These are phyloP conservation scores for Pilaira anomala DNA, from an alignment of 192 early-diverging fungal species.

Conservation along the genomic window DNA sequence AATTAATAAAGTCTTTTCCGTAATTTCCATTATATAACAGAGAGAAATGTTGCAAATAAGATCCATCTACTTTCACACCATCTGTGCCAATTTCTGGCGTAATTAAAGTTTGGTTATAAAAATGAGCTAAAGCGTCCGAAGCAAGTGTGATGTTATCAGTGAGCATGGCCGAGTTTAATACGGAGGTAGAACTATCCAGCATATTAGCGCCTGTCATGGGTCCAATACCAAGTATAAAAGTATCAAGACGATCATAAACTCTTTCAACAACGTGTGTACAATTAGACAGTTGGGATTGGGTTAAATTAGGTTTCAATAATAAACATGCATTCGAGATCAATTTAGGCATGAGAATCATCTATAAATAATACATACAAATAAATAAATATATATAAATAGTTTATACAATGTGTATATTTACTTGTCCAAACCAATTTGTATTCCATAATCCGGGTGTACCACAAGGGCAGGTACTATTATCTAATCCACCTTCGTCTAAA, in stretches of 20 bases:
- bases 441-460: constrained; percentile 35
- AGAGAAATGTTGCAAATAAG: constrained; percentile 27
- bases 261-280: constrained; percentile 17
- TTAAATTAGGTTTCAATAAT: constrained; percentile 11
- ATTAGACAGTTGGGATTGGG: neutral
- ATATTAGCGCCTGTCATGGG: constrained; percentile 26
- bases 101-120: constrained; percentile 18
- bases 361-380: neutral
- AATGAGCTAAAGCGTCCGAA: constrained; percentile 7
- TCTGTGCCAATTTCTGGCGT: constrained; percentile 1
- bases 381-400: neutral
- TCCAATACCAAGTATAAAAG: constrained; percentile 18
- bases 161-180: constrained; percentile 12
- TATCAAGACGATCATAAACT: constrained; percentile 12
- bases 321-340: constrained; percentile 22
- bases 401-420: no score
- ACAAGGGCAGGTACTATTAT: constrained; percentile 30
- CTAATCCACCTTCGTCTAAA: constrained; percentile 21
- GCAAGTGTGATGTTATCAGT: constrained; percentile 19
- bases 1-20: constrained; percentile 23
- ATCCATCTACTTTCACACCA: constrained; percentile 28
- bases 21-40: constrained; percentile 29
- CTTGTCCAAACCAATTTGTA: constrained; percentile 33
- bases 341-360: constrained; percentile 20
- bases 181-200: constrained; percentile 19